Percentiles rank a stretch among this genome's conserved stretches.
Evolutionary conservation across 73 alveolate genomes (phyloP).

Genomic region (Stentor roeselii): DNA sequence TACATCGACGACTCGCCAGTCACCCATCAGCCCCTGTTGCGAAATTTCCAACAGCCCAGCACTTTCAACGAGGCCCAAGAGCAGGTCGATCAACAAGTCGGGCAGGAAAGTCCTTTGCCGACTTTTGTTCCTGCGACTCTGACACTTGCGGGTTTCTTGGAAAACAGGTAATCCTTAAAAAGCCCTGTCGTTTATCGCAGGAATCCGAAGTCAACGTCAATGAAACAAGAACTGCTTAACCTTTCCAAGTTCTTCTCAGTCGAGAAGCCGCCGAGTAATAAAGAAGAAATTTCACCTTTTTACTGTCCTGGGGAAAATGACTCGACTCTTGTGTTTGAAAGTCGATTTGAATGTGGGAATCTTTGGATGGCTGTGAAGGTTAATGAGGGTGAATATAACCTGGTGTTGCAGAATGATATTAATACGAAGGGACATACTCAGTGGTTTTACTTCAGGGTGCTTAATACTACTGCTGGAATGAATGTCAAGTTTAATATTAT

Average conservation of each 20-base stretch:
- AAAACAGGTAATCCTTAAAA: not conserved
- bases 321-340: constrained; percentile 82
- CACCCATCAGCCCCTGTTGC: constrained; percentile 13
- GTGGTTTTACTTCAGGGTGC: constrained; percentile 83
- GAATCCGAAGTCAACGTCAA: not conserved
- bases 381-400: constrained; percentile 75
- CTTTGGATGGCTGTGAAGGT: constrained; percentile 54
- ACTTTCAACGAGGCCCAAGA: too few relatives aligned
- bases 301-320: constrained; percentile 48
- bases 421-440: constrained; percentile 93
- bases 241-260: not conserved
- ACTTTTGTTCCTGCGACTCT: not conserved
- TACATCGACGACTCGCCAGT: not conserved
- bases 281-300: constrained; percentile 52
- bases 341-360: constrained; percentile 87
- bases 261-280: not conserved
- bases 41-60: too few relatives aligned
- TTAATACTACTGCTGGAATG: constrained; percentile 45
- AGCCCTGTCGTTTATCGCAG: not conserved
- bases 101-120: not conserved
- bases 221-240: constrained; percentile 9
- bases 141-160: not conserved
- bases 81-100: too few relatives aligned
- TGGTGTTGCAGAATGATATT: constrained; percentile 88
- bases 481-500: constrained; percentile 44